Evolutionary conservation across 1,284 basidiomycete genomes (phyloP).

Genomic region (Schizophyllum commune): DNA sequence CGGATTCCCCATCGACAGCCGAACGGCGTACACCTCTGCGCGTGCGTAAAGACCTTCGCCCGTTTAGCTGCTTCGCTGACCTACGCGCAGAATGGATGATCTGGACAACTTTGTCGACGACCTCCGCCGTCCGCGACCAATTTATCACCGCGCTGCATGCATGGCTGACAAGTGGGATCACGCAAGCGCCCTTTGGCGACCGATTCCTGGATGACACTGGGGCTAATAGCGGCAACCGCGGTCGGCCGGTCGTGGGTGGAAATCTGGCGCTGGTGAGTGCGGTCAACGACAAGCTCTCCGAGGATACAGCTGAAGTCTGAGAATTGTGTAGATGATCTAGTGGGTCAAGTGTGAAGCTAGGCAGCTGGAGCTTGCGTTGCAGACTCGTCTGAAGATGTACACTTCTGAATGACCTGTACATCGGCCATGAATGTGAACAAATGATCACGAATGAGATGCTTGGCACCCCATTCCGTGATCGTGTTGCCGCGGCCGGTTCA

Average conservation of each 20-base stretch:
- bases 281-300: neutral
- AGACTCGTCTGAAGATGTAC: no score
- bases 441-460: no score
- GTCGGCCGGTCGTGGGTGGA: conserved; percentile 56
- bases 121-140: conserved; percentile 40
- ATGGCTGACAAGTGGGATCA: conserved; percentile 45
- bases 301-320: neutral
- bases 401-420: no score
- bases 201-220: conserved; percentile 57
- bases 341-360: neutral
- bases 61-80: no score
- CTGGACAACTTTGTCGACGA: conserved; percentile 50
- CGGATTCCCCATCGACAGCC: conserved; percentile 56
- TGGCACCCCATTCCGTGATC: no score
- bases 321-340: neutral
- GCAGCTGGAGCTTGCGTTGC: no score
- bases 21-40: conserved; percentile 61
- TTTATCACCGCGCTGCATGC: conserved; percentile 49
- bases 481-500: no score
- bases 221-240: conserved; percentile 30
- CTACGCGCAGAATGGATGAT: conserved; percentile 62
- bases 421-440: no score
- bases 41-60: no score
- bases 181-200: conserved; percentile 45
- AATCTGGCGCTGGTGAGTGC: conserved; percentile 36